These are phyloP conservation scores for Exsudoporus floridanus DNA, from an alignment of 1,284 basidiomycete genomes.

Conservation along the genomic window DNA sequence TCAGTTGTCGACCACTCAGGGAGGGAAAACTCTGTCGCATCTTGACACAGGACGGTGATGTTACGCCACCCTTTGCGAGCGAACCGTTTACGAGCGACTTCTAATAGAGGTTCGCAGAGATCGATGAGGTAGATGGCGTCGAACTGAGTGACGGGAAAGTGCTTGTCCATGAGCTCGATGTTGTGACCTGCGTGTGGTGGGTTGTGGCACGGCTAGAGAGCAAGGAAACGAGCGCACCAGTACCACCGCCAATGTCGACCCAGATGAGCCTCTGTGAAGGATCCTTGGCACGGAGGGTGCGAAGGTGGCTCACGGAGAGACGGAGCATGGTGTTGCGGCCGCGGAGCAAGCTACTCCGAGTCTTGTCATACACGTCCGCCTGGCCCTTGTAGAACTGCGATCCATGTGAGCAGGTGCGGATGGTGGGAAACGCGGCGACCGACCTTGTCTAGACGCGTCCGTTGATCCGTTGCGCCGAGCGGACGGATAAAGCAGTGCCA, in stretches of 20 bases:
- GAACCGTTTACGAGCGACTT: conserved; percentile 72
- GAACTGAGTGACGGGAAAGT: conserved; percentile 62
- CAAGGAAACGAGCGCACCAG: conserved; percentile 41
- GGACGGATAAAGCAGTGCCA: conserved; percentile 51
- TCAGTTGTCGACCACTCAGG: conserved; percentile 57
- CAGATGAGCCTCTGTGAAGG: conserved; percentile 61
- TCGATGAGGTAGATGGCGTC: conserved; percentile 77
- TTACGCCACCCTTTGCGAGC: conserved; percentile 72
- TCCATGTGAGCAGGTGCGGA: not conserved
- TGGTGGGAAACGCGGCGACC: not conserved
- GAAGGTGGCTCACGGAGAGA: conserved; percentile 68
- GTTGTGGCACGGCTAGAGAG: not conserved
- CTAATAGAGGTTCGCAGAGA: conserved; percentile 72
- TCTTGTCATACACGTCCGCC: conserved; percentile 70
- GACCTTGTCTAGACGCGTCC: conserved; percentile 46
- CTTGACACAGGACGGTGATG: conserved; percentile 73
- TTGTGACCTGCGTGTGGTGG: conserved; percentile 57
- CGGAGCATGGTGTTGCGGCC: conserved; percentile 71
- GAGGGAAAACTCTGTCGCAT: conserved; percentile 69
- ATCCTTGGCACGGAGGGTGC: conserved; percentile 43
- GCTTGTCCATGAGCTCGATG: conserved; percentile 79
- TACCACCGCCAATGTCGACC: conserved; percentile 84
- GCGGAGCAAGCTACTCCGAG: conserved; percentile 59
- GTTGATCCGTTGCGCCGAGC: conserved; percentile 40
- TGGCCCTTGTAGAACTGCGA: conserved; percentile 65